Base-by-base conservation (phyloP, 768 basidiomycete genomes). In the Hebeloma cylindrosporum region DNA sequence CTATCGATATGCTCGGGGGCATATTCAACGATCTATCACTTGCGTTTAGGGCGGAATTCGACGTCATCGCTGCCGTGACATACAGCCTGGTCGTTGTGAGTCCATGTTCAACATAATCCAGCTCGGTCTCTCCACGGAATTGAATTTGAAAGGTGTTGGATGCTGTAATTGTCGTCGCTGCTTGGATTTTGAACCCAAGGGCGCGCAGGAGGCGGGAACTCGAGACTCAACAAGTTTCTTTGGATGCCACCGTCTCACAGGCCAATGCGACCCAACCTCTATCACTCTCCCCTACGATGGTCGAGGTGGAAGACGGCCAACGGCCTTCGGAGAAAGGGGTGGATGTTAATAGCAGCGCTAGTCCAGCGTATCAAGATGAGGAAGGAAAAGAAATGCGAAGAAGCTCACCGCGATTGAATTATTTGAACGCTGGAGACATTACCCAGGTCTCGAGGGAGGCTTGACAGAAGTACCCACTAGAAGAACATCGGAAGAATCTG, bases 11-110 rank as follows among this genome's bases (percentile, higher is more conserved):
- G 42, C 58, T 80, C 7, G 89, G 88, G 22, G 84, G 79, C 4
- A 62, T 90, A 2, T 88, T 88, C 65, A 83, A 78, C 43, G 71
- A 78, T 48, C 67, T 88, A 5, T 85, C 83, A 20, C 71, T 90
- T n/a, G 74, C 68, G 25, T 88, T 88, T 67, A 79, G 82, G 51
- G 60, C 63, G 4, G 55, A 75, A 7, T 80, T 89, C 46, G 85
- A 90, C 57, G 62, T 75, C 7, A 65, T 85, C 16, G 85, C 85
- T 1, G 76, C 74, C 3, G 65, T 83, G 23, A 71, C 78, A 1
- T 90, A 88, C 58, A 66, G 75, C 10, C 61, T 80, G 10, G 85
- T 90, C 17, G 65, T 83, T 21, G 82, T 85, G 45, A 43, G 77
- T 67, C 17, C 34, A 30, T 21, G 36, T 38, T 41, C 11, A 38